Base-by-base conservation (phyloP, 1,284 basidiomycete genomes). In the Takashimella koratensis region DNA sequence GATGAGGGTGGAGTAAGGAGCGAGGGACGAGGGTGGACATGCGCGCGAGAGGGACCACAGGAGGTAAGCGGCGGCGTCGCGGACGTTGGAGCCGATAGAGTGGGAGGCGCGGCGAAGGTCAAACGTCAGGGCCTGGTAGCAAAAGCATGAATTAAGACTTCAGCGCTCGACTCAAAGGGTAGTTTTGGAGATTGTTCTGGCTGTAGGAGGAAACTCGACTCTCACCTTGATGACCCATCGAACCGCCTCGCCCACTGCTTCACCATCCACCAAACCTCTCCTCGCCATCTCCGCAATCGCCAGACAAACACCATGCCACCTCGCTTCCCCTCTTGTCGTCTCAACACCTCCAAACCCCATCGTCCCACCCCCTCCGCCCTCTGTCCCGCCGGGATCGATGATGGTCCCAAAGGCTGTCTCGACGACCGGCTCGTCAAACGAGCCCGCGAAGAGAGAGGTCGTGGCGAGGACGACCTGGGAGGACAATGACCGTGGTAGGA, bases 261-360 rank as follows among this genome's bases (percentile, higher is more conserved):
- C 77, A 45, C 79, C 72, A 4, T 79, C 71, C 25, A 95, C 78
- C 46, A 95, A 79, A 23, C 86, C 87, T 60, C 92, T 80, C 40
- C 95, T 83, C 19, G 89, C 88, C 75, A 96, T 83, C 77, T 98
- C 95, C 4, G 95, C 95, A 51, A 91, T 85, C 10, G 90, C 90
- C 36, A 99, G 81, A 65, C 87, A 93, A 3, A 91, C 88, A 5
- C 96, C 96, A 73, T 99, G 95, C 92, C 95, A 97, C 26, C 89
- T 88, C 54, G 82, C 80, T 74, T 98, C 94, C 11, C 87, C 82
- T 30, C 87, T 83, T 58, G 90, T 81, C 58, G 90, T 86, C 59
- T 86, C 71, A 1, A 56, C n/a, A 0, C 71, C 69, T 1, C 69
- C 71, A 19, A 73, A 65, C 82, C 51, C 88, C 70, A 64, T 67